Percentiles rank a stretch among this genome's conserved stretches.
phyloP scores from a whole-genome alignment of 306 rosid species.

The Quercus wislizeni region DNA sequence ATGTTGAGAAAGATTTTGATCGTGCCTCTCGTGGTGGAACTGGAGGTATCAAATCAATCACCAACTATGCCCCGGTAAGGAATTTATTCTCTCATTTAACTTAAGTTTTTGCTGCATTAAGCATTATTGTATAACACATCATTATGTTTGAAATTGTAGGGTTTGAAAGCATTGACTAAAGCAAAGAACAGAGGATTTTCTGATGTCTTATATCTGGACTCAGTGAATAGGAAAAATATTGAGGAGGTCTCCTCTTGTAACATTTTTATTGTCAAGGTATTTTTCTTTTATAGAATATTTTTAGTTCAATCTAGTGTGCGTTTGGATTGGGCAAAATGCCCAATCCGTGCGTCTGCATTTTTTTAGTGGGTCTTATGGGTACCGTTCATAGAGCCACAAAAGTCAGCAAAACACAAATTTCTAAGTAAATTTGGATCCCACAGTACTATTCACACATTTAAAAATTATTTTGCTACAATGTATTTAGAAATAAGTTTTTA shows the following conservation, averaged over 20 bases:
- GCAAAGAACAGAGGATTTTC: constrained; percentile 82
- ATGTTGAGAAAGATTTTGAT: constrained; percentile 69
- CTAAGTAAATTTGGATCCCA: too few species aligned
- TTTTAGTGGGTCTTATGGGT: too few species aligned
- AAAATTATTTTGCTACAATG: too few species aligned
- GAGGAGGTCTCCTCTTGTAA: constrained; percentile 96
- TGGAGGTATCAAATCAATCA: constrained; percentile 74
- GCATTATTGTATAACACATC: background rate
- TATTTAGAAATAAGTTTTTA: too few species aligned
- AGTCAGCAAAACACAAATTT: too few species aligned
- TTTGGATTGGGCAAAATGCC: too few species aligned
- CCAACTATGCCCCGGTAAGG: constrained; percentile 83
- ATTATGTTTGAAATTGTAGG: constrained; percentile 36
- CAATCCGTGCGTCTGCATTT: too few species aligned
- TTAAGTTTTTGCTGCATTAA: background rate
- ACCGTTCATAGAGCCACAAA: too few species aligned
- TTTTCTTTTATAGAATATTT: background rate
- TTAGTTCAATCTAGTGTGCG: background rate
- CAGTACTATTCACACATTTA: too few species aligned
- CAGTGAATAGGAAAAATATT: constrained; percentile 50
- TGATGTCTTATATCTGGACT: constrained; percentile 81
- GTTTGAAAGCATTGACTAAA: constrained; percentile 57
- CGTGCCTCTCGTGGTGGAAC: constrained; percentile 86
- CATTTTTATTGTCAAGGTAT: constrained; percentile 76
- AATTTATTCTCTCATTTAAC: background rate